Conservation (phyloP, 177 flowering plant species). For the Vitis hybrid region DNA sequence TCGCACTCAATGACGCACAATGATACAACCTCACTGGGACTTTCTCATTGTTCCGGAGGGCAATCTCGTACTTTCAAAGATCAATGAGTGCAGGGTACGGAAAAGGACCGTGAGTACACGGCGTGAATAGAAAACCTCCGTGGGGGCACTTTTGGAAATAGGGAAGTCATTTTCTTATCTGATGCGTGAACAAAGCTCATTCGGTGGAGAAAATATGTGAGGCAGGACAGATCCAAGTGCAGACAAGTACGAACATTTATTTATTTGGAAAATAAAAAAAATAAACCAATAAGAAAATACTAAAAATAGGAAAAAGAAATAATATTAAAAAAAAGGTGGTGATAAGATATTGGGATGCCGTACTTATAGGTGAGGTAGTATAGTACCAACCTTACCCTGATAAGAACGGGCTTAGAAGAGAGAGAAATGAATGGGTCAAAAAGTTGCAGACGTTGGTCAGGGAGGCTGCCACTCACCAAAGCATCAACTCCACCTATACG, state of each 20-base stretch:
- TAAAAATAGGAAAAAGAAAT: neutral
- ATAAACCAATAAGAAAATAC: neutral
- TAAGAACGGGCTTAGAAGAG: conserved; percentile 17
- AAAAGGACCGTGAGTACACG: conserved; percentile 3
- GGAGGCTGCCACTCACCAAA: neutral
- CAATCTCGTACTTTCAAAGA: neutral
- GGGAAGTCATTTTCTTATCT: conserved; percentile 2
- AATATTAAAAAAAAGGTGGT: neutral
- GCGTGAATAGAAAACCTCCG: neutral
- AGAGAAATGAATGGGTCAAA: neutral
- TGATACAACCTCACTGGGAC: neutral
- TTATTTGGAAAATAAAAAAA: no score
- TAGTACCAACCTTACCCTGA: conserved; percentile 27
- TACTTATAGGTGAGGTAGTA: conserved; percentile 20
- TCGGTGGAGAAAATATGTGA: conserved; percentile 32
- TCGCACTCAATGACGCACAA: neutral
- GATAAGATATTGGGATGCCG: conserved; percentile 17
- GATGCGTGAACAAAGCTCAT: conserved; percentile 3
- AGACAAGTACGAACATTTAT: conserved; percentile 36
- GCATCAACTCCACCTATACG: neutral
- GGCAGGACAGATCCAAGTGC: conserved; percentile 52
- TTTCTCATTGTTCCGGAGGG: conserved; percentile 13
- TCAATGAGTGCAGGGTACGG: conserved; percentile 7
- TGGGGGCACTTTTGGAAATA: neutral
- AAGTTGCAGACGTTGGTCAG: neutral